phyloP scores from a whole-genome alignment of 2,329 filamentous ascomycete species.

The Aspergillus pseudotamarii region DNA sequence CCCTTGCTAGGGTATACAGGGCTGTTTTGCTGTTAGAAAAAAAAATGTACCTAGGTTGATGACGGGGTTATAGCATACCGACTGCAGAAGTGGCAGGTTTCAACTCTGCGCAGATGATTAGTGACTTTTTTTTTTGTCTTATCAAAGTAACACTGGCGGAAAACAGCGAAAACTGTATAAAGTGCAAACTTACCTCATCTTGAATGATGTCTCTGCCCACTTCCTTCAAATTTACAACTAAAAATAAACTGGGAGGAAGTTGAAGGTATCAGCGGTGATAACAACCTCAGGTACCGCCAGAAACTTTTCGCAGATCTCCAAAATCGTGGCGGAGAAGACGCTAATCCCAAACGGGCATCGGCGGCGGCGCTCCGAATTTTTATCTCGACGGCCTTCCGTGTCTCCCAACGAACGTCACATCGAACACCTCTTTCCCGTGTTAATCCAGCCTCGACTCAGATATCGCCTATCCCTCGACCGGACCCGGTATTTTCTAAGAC shows the following conservation, averaged over 20 bases:
- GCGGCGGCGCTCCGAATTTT: constrained; percentile 40
- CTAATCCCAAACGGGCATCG: constrained; percentile 36
- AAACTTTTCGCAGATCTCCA: constrained; percentile 10
- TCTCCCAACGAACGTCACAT: constrained; percentile 21
- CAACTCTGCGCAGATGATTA: constrained; percentile 38
- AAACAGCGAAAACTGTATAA: not conserved
- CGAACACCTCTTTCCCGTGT: constrained; percentile 7
- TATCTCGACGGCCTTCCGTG: constrained; percentile 30
- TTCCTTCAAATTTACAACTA: constrained; percentile 1
- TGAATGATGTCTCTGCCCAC: not conserved
- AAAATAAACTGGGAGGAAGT: not conserved
- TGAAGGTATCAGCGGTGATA: constrained; percentile 13
- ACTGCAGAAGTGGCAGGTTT: constrained; percentile 73
- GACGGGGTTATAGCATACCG: constrained; percentile 4
- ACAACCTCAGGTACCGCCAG: constrained; percentile 15
- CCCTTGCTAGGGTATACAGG: constrained; percentile 68
- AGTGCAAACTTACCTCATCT: not conserved
- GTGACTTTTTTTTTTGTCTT: not conserved
- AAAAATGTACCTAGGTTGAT: constrained; percentile 24
- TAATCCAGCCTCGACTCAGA: not conserved
- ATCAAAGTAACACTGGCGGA: not conserved
- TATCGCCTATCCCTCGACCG: not conserved
- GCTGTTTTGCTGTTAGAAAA: constrained; percentile 24
- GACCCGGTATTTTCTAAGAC: too few species aligned
- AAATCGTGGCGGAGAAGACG: constrained; percentile 31